Evolutionary conservation across 2,329 filamentous ascomycete genomes (phyloP), one percentile per base, ranked within the genome.

Genomic region (Xylaria hypoxylon): DNA sequence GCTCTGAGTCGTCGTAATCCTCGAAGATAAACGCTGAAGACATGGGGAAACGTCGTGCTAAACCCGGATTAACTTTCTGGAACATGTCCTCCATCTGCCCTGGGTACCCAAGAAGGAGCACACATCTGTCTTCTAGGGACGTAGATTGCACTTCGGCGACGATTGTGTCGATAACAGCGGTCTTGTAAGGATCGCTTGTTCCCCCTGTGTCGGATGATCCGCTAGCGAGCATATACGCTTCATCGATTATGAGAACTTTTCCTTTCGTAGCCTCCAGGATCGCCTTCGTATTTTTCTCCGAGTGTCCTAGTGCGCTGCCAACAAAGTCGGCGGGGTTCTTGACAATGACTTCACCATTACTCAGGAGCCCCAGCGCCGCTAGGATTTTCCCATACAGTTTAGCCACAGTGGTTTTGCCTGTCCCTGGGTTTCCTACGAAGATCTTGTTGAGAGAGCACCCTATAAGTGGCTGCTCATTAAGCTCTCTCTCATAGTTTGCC

Each of bases 201-300:
- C 59, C 64, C 8, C 64, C 64, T 15, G 5, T 38, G 19, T 50
- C 59, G 4, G 59, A 56, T n/a, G 31, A 6, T 2, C 76, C 75
- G 0, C 80, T 80, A 1, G 79, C 77, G 51, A 95, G 81, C 38
- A 88, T 87, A 69, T 95, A 94, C 0, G 92, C 92, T 74, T 96
- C 92, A 68, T 95, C 92, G 2, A 95, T 93, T 15, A 95, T 86
- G 0, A 95, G 83, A 0, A 94, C 90, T 69, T 94, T 95, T 0
- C 92, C 92, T 0, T 85, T 69, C 0, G 90, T 88, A 0, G 88
- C 80, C 0, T 86, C 87, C 0, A 95, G 81, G 6, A 94, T 93
- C 0, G 82, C 89, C 70, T 92, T 94, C 0, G 92, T 94, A 38
- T 89, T 87, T 1, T 84, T 81, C 75, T 95, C 92, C 0, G 92